phyloP scores from a whole-genome alignment of 257 asterid species.

The Rubia yunnanensis region DNA sequence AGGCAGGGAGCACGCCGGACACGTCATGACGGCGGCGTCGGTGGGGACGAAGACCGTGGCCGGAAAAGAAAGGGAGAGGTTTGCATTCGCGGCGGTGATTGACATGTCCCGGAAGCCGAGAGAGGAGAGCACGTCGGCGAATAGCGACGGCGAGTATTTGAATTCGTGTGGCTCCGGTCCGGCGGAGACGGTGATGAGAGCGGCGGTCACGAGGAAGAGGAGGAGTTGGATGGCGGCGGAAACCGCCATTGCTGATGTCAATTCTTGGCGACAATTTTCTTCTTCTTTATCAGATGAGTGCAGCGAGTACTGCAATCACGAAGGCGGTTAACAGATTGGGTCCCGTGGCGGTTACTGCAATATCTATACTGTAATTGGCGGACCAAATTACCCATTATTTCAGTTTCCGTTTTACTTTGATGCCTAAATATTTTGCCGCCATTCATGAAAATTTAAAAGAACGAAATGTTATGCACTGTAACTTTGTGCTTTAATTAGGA shows the following conservation, averaged over 20 bases:
- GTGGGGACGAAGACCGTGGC: constrained; percentile 67
- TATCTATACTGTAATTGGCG: no score
- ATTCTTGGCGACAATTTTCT: background rate
- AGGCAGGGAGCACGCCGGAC: constrained; percentile 62
- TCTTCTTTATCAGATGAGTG: background rate
- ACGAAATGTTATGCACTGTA: background rate
- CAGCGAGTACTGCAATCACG: background rate
- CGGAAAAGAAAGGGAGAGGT: constrained; percentile 38
- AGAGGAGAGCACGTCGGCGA: constrained; percentile 37
- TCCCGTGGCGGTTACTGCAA: background rate
- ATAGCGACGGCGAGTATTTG: constrained; percentile 20
- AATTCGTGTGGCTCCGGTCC: background rate
- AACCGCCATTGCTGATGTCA: constrained; percentile 11
- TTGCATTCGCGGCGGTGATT: constrained; percentile 27
- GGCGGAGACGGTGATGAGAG: constrained; percentile 1
- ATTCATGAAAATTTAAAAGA: background rate
- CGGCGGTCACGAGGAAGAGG: constrained; percentile 9
- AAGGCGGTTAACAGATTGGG: background rate
- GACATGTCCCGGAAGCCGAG: constrained; percentile 56
- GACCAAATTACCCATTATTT: no score
- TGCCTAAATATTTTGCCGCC: background rate
- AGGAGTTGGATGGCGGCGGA: constrained; percentile 6
- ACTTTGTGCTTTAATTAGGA: background rate
- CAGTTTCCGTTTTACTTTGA: background rate
- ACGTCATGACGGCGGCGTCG: constrained; percentile 53